Evolutionary conservation across 371 early-diverging fungal genomes (phyloP).

Genomic region (Paraphysoderma sedebokerense): DNA sequence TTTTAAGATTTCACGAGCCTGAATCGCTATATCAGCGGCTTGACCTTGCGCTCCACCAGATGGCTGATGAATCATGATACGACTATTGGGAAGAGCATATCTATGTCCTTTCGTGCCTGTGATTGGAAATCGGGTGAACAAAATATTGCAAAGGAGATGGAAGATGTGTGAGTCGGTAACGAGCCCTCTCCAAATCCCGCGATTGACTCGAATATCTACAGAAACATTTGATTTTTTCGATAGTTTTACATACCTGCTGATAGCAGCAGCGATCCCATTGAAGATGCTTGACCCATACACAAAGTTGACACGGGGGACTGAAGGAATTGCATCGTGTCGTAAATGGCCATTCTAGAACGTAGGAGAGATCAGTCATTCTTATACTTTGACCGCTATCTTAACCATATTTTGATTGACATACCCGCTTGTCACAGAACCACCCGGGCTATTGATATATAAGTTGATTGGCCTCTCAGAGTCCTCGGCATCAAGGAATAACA

Average conservation of each 20-base stretch:
- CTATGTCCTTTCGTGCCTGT: constrained; percentile 76
- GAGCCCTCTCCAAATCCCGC: too few relatives aligned
- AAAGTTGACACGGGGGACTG: constrained; percentile 82
- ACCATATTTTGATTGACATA: constrained; percentile 86
- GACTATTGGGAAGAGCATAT: constrained; percentile 73
- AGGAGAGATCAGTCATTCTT: not conserved
- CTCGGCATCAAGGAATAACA: constrained; percentile 89
- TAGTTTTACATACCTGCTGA: constrained; percentile 59
- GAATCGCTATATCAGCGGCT: constrained; percentile 93
- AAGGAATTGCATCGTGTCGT: constrained; percentile 52
- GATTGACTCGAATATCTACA: too few relatives aligned
- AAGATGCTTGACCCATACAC: constrained; percentile 93
- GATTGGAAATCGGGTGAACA: not conserved
- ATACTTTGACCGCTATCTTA: not conserved
- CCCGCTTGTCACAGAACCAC: constrained; percentile 89
- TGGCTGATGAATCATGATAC: constrained; percentile 95
- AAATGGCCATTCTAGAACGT: not conserved
- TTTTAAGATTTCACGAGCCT: constrained; percentile 85
- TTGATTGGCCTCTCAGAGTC: constrained; percentile 81
- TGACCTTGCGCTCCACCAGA: constrained; percentile 92
- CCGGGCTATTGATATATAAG: constrained; percentile 92
- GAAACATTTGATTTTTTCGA: too few relatives aligned
- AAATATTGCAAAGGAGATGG: not conserved
- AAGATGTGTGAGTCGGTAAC: too few relatives aligned
- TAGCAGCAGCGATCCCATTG: constrained; percentile 91